Evolutionary conservation across 2,329 filamentous ascomycete species (phyloP), one percentile per base, ranked within the genome.

Genomic region (Botrytis squamosa): DNA sequence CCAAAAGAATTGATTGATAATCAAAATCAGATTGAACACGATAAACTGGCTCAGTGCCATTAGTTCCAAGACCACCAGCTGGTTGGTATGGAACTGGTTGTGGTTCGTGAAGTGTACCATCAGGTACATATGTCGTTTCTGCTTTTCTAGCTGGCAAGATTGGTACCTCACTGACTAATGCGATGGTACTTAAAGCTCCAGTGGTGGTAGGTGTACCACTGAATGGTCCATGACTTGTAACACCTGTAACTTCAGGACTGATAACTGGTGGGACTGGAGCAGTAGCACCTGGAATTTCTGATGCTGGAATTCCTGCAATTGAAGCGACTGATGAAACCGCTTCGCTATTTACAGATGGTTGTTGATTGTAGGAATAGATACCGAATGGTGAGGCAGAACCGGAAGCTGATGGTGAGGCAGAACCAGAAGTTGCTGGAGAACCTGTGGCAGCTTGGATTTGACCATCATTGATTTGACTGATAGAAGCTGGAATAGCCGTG

Each of bases 21-120:
- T 96, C 93, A 80, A 94, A 96, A 79, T 97, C 93, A 76, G 91
- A 93, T 78, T 93, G 87, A 0, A 93, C 90, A 75, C 91, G 89
- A 82, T 95, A 95, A 1, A 94, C 70, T 46, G 70, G 70, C 33
- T 72, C 70, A 88, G 2, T 72, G 6, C 70, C 70, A 38, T 72
- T 72, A 62, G 92, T 94, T 3, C 92, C 93, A 1, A 92, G 82
- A 20, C 93, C 93, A 73, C 93, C 92, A 1, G 70, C 70, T 59
- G 70, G 70, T 36, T 57, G 46, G 44, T 59, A 72, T 14, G 70
- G 70, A 29, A 90, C 89, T 1, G 93, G 92, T 81, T 93, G 83
- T 1, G 88, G 84, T n/a, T 88, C 83, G 72, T 92, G 88, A 1
- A 95, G 88, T 73, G 86, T 80, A 20, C 93, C 93, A 77, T 95